Conservation (phyloP, 768 basidiomycete genomes). For the Termitomyces sp. region DNA sequence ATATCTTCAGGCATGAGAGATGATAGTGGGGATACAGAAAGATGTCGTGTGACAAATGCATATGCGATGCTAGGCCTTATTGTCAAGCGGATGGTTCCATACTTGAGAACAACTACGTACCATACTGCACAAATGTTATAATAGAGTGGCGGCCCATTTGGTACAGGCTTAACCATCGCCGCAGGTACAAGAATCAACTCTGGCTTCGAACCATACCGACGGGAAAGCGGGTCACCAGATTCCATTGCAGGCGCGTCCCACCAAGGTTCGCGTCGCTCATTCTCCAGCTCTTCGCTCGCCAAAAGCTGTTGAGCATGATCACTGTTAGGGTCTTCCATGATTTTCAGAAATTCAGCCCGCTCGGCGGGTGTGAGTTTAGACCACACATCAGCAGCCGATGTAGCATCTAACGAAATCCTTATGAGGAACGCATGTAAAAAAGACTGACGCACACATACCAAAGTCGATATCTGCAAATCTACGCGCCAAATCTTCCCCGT, state of each 20-base stretch:
- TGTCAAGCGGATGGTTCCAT: conserved; percentile 2
- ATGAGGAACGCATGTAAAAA: background rate
- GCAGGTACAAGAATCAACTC: conserved; percentile 43
- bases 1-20: conserved; percentile 32
- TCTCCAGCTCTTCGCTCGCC: conserved; percentile 50
- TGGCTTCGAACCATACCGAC: conserved; percentile 36
- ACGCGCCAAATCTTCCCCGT: conserved; percentile 38
- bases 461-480: conserved; percentile 60
- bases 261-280: conserved; percentile 62
- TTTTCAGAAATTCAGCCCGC: conserved; percentile 54
- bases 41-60: conserved; percentile 58
- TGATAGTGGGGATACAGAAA: conserved; percentile 57
- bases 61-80: conserved; percentile 55
- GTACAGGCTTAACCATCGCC: conserved; percentile 36
- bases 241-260: conserved; percentile 48
- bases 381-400: conserved; percentile 59
- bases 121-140: conserved; percentile 69
- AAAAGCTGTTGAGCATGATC: conserved; percentile 59
- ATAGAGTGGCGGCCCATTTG: conserved; percentile 40
- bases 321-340: conserved; percentile 59
- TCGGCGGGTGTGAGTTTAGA: conserved; percentile 56
- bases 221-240: conserved; percentile 4
- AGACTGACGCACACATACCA: conserved; percentile 35
- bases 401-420: conserved; percentile 39
- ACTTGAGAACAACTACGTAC: conserved; percentile 38